Evolutionary conservation across 139 green algal genomes (phyloP).

Genomic region (Chlorella sp.): DNA sequence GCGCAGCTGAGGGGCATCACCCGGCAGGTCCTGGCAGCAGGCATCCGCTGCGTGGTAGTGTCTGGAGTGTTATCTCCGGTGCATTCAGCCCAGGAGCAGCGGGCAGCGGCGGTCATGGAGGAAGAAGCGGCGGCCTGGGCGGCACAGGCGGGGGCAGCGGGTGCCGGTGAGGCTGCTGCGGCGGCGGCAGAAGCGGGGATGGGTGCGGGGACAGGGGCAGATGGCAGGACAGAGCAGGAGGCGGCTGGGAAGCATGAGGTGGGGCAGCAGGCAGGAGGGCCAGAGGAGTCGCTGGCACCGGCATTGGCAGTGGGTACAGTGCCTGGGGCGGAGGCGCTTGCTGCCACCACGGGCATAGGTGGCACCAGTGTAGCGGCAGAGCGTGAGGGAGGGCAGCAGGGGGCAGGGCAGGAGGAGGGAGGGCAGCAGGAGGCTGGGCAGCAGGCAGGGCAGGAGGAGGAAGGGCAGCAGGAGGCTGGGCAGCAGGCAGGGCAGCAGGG

Average conservation of each 20-base stretch:
- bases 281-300: background rate
- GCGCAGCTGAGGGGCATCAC: constrained; percentile 21
- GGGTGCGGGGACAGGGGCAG: no score
- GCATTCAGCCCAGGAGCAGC: constrained; percentile 45
- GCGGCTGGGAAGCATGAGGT: background rate
- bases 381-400: background rate
- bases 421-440: no score
- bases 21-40: constrained; percentile 10
- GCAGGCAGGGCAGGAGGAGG: no score
- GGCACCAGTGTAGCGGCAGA: no score
- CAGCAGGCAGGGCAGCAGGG: background rate
- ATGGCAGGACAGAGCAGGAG: background rate
- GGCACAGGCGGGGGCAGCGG: background rate
- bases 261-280: background rate
- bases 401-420: no score
- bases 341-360: no score
- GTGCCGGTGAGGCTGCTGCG: background rate
- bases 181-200: no score
- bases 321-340: no score
- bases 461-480: background rate
- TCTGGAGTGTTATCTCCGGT: constrained; percentile 47
- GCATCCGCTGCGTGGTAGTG: constrained; percentile 35
- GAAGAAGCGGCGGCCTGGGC: background rate
- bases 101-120: constrained; percentile 3
- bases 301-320: background rate